Conservation (phyloP, 768 basidiomycete genomes). For the Amanita jacksonii region DNA sequence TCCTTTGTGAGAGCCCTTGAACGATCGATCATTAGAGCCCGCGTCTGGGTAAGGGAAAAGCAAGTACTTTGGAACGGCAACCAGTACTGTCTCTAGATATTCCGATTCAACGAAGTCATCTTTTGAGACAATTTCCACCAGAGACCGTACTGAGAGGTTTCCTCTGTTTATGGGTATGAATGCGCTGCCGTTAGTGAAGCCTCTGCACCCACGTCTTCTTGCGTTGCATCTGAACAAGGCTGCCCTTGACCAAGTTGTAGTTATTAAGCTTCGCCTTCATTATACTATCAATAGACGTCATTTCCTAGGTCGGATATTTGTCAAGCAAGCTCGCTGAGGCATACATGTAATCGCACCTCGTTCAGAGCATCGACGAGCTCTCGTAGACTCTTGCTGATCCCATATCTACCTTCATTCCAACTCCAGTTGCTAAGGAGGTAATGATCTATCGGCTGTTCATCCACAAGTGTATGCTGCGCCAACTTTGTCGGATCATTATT, state of each 20-base stretch:
- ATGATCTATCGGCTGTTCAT: slow-evolving; percentile 70
- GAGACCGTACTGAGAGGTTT: slow-evolving; percentile 85
- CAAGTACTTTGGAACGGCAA: slow-evolving; percentile 85
- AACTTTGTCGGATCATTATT: slow-evolving; percentile 80
- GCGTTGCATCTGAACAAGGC: slow-evolving; percentile 83
- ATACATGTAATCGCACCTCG: slow-evolving; percentile 45
- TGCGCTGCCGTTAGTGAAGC: slow-evolving; percentile 3
- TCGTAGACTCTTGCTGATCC: slow-evolving; percentile 66
- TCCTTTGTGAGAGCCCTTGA: slow-evolving; percentile 71
- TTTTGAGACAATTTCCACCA: slow-evolving; percentile 75
- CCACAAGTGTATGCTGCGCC: slow-evolving; percentile 65
- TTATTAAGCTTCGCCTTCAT: slow-evolving; percentile 87
- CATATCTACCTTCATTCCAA: slow-evolving; percentile 93
- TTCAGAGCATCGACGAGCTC: slow-evolving; percentile 81
- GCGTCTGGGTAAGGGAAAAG: slow-evolving; percentile 9
- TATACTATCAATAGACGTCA: slow-evolving; percentile 86
- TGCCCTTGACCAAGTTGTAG: slow-evolving; percentile 92
- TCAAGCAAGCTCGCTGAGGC: slow-evolving; percentile 2
- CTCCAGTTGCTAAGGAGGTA: slow-evolving; percentile 78
- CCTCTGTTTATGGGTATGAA: slow-evolving; percentile 43
- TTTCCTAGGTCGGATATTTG: slow-evolving; percentile 53
- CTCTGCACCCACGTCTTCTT: slow-evolving; percentile 89
- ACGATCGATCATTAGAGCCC: slow-evolving; percentile 9
- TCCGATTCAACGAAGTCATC: slow-evolving; percentile 88
- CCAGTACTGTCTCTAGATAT: slow-evolving; percentile 85